phyloP scores from a whole-genome alignment of 169 alveolate species.

The Plasmodium fragile region DNA sequence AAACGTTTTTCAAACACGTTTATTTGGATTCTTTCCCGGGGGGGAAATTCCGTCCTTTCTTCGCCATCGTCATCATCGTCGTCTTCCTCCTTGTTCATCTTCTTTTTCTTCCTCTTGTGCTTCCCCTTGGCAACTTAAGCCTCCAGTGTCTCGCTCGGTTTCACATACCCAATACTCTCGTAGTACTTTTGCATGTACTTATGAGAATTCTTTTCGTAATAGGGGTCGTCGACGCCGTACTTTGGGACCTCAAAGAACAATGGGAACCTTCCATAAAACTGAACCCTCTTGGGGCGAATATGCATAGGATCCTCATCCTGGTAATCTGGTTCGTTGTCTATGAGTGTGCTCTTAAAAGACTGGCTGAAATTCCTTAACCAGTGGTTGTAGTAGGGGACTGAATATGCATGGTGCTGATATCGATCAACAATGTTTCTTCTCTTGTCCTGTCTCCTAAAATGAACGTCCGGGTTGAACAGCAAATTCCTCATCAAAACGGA shows the following conservation, averaged over 20 bases:
- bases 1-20: background rate
- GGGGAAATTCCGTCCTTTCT: background rate
- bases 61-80: background rate
- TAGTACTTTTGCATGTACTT: conserved; percentile 82
- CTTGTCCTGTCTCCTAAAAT: conserved; percentile 78
- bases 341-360: conserved; percentile 80
- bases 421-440: conserved; percentile 80
- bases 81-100: background rate
- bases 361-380: conserved; percentile 81
- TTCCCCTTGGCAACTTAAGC: background rate
- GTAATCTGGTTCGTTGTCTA: conserved; percentile 87
- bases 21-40: background rate
- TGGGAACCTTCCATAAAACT: conserved; percentile 85
- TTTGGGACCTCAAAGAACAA: conserved; percentile 83
- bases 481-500: conserved; percentile 47
- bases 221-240: conserved; percentile 82
- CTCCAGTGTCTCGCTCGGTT: background rate
- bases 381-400: conserved; percentile 85
- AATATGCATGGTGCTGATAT: conserved; percentile 82
- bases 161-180: conserved; percentile 72
- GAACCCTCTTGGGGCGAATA: conserved; percentile 81
- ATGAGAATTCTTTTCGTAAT: conserved; percentile 82
- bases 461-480: conserved; percentile 75
- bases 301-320: conserved; percentile 78
- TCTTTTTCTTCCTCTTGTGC: background rate